Percentiles rank a stretch among this genome's conserved stretches.
Evolutionary conservation across 139 green algal genomes (phyloP).

Genomic region (Closterium sp.): DNA sequence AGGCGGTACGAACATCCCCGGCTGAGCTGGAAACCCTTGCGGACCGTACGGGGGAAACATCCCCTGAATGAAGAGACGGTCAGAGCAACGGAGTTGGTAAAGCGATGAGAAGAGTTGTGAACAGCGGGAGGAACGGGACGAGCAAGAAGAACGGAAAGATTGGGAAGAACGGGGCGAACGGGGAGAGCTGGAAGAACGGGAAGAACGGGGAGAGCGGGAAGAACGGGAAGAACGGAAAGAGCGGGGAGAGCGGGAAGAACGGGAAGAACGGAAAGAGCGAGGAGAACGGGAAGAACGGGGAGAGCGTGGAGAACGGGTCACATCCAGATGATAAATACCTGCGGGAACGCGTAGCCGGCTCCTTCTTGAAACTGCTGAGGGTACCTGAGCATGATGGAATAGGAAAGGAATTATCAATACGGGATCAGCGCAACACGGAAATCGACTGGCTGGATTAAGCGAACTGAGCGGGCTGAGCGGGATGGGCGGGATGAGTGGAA

Average conservation of each 20-base stretch:
- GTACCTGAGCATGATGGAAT: background rate
- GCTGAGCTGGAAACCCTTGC: background rate
- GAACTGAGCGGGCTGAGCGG: too few relatives aligned
- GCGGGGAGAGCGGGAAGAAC: too few relatives aligned
- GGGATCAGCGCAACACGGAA: too few relatives aligned
- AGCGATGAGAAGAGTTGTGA: background rate
- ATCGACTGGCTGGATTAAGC: too few relatives aligned
- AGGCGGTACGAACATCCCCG: background rate
- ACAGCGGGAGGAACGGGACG: background rate
- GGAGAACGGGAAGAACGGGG: background rate
- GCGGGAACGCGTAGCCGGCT: background rate
- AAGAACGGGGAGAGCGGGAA: background rate
- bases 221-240: background rate
- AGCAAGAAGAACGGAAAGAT: background rate
- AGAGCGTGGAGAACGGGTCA: too few relatives aligned
- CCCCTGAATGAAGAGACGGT: background rate
- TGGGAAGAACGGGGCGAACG: background rate
- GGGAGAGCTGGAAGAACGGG: background rate
- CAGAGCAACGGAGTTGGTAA: too few relatives aligned
- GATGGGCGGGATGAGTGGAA: too few relatives aligned
- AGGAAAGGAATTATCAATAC: too few relatives aligned
- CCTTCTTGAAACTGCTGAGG: background rate
- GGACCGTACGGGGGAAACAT: background rate
- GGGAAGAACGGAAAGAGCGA: background rate
- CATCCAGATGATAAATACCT: background rate